phyloP scores from a whole-genome alignment of 768 basidiomycete genomes.

The Trametes coccinea region DNA sequence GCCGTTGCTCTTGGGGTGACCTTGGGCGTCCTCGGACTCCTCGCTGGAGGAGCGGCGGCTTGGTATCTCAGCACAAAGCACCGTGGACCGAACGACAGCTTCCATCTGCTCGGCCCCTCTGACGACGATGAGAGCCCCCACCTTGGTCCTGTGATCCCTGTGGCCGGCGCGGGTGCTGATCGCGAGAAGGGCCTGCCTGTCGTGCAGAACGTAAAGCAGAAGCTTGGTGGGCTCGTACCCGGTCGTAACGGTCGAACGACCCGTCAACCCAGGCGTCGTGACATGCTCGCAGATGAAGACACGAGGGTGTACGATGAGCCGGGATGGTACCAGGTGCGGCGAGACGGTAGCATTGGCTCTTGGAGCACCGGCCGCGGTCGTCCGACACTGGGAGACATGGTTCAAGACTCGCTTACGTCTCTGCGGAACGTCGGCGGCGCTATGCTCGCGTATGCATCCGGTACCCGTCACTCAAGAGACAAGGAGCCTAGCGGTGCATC shows the following conservation, averaged over 20 bases:
- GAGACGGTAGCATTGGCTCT: conserved; percentile 30
- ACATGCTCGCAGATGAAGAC: conserved; percentile 83
- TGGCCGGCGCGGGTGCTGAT: conserved; percentile 21
- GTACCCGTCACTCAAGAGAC: conserved; percentile 20
- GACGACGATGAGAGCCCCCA: conserved; percentile 37
- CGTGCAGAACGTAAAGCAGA: conserved; percentile 25
- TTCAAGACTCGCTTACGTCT: conserved; percentile 31
- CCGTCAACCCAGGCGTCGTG: conserved; percentile 43
- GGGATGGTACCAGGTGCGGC: conserved; percentile 25
- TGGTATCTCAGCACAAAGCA: conserved; percentile 50
- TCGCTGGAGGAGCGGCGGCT: conserved; percentile 43
- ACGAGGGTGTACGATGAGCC: conserved; percentile 45
- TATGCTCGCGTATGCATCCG: conserved; percentile 31
- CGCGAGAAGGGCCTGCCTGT: conserved; percentile 29
- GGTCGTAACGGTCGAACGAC: conserved; percentile 16
- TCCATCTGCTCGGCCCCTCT: conserved; percentile 34
- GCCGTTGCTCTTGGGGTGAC: conserved; percentile 63
- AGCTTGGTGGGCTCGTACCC: conserved; percentile 38
- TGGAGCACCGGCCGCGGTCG: conserved; percentile 23
- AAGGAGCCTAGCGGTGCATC: conserved; percentile 42
- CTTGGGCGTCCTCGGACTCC: conserved; percentile 59
- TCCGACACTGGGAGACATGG: conserved; percentile 28
- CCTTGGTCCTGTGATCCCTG: conserved; percentile 26
- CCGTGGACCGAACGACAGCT: conserved; percentile 25
- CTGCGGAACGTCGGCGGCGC: conserved; percentile 32